Evolutionary conservation across 768 basidiomycete species (phyloP), one percentile per base, ranked within the genome.

Genomic region (Termitomyces sp.): DNA sequence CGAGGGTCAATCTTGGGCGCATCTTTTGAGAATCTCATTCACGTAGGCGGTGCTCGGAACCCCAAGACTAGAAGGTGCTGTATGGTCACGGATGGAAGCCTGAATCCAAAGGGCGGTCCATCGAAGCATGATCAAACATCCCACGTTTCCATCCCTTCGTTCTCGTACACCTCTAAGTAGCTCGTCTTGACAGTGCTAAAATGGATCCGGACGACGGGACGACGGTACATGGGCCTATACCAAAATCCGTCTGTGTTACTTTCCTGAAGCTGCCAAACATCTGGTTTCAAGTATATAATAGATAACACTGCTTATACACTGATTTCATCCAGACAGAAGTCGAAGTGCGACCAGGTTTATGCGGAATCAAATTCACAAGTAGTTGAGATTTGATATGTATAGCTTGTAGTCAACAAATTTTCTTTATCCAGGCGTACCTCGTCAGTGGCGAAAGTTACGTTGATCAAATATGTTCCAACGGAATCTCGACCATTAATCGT

Each of bases 401-500:
- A 54, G 5, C 21, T 35, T 14, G 54, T 6, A n/a, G 60, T 56
- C 17, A 71, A 56, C 3, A 68, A 42, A 0, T 63, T 59, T 11
- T 74, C 67, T 26, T 68, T 68, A 60, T 85, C 83, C 21, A 71
- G 62, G 56, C 80, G 73, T 9, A 89, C 80, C 64, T 87, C 82
- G 37, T 80, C 76, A 1, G 86, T 82, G 14, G 71, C 48, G 60
- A 84, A 86, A 38, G 65, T 64, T 14, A 87, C 80, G 17, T 72
- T 62, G 41, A 83, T 70, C 3, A 63, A 70, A 60, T 82, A 85
- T 21, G 61, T 69, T 3, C 78, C 83, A 7, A 69, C 53, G 4
- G 72, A 66, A 12, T 71, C 59, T 8, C 57, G 64, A 38, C 73
- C 72, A 15, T 64, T 53, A 26, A 83, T 45, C 30, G 71, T 71